phyloP scores from a whole-genome alignment of 2,329 filamentous ascomycete genomes.

The Microcyclosporella mali region DNA sequence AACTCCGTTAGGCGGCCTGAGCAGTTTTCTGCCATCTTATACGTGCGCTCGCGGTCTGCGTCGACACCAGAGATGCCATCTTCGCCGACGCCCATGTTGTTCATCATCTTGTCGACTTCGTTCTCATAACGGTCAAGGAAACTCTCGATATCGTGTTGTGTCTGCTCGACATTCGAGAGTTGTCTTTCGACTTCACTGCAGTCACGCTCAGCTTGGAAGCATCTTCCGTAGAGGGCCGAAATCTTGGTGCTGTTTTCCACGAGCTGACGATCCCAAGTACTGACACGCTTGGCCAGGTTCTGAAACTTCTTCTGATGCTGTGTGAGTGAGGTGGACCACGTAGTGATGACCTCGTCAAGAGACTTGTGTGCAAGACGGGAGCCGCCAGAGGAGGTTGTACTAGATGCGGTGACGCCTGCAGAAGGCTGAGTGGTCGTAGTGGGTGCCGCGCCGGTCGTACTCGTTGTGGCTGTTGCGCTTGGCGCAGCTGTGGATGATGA shows the following conservation, averaged over 20 bases:
- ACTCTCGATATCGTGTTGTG: conserved; percentile 81
- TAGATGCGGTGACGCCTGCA: conserved; percentile 49
- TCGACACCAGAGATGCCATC: conserved; percentile 70
- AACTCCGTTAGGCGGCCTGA: conserved; percentile 88
- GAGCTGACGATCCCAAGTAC: conserved; percentile 83
- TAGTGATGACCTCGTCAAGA: conserved; percentile 97
- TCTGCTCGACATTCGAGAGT: conserved; percentile 78
- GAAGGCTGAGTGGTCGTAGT: conserved; percentile 5
- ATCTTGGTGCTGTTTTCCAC: conserved; percentile 95
- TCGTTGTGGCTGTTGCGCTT: conserved; percentile 2
- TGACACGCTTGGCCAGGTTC: conserved; percentile 77
- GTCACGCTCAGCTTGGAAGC: conserved; percentile 87
- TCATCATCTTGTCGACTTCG: conserved; percentile 84
- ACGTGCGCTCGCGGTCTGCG: conserved; percentile 87
- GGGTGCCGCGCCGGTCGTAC: conserved; percentile 4
- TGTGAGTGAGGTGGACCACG: conserved; percentile 90
- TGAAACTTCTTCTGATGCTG: conserved; percentile 98
- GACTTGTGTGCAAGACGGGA: conserved; percentile 96
- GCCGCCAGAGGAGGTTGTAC: conserved; percentile 70
- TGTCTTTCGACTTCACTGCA: conserved; percentile 92
- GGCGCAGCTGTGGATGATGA: conserved; percentile 1
- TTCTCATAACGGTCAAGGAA: conserved; percentile 89
- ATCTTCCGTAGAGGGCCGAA: conserved; percentile 83
- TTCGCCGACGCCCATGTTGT: conserved; percentile 56
- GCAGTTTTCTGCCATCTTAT: conserved; percentile 90